Evolutionary conservation across 2,329 filamentous ascomycete species (phyloP).

Genomic region (Cordyceps cateniannulata): DNA sequence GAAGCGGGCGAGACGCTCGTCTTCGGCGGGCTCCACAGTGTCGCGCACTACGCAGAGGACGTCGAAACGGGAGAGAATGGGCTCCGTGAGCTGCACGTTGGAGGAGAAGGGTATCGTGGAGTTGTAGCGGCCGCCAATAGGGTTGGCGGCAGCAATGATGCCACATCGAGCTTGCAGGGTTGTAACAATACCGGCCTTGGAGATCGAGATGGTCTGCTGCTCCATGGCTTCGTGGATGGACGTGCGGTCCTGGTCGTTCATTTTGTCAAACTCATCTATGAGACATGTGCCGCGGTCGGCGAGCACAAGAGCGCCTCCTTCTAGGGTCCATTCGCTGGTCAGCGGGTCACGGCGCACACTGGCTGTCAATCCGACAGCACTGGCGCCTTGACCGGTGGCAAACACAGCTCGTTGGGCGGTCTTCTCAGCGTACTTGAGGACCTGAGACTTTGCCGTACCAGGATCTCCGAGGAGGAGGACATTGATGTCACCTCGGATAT

Average conservation of each 20-base stretch:
- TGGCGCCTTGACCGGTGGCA: slow-evolving; percentile 93
- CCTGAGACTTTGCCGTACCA: slow-evolving; percentile 95
- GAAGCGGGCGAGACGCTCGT: slow-evolving; percentile 88
- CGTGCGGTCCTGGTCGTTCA: slow-evolving; percentile 98
- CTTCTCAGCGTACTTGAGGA: slow-evolving; percentile 96
- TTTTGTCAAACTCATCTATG: slow-evolving; percentile 99
- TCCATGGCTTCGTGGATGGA: slow-evolving; percentile 99
- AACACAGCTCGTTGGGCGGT: slow-evolving; percentile 96
- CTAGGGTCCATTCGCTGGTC: slow-evolving; percentile 94
- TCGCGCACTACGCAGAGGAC: slow-evolving; percentile 95
- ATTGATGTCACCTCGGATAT: slow-evolving; percentile 96
- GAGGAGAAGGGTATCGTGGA: slow-evolving; percentile 91
- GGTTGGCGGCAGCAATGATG: slow-evolving; percentile 94
- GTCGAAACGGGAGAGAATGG: slow-evolving; percentile 95
- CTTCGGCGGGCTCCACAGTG: slow-evolving; percentile 85
- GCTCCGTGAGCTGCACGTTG: slow-evolving; percentile 95
- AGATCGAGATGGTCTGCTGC: slow-evolving; percentile 98
- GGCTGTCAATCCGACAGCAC: slow-evolving; percentile 93
- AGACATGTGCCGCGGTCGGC: slow-evolving; percentile 92
- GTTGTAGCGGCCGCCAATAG: slow-evolving; percentile 93
- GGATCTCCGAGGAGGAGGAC: slow-evolving; percentile 93
- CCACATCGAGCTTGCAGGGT: slow-evolving; percentile 93
- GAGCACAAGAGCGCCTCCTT: slow-evolving; percentile 90
- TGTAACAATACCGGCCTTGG: slow-evolving; percentile 96
- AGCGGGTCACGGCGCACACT: slow-evolving; percentile 92